phyloP scores from a whole-genome alignment of 257 asterid genomes.

The Solanum pennellii region DNA sequence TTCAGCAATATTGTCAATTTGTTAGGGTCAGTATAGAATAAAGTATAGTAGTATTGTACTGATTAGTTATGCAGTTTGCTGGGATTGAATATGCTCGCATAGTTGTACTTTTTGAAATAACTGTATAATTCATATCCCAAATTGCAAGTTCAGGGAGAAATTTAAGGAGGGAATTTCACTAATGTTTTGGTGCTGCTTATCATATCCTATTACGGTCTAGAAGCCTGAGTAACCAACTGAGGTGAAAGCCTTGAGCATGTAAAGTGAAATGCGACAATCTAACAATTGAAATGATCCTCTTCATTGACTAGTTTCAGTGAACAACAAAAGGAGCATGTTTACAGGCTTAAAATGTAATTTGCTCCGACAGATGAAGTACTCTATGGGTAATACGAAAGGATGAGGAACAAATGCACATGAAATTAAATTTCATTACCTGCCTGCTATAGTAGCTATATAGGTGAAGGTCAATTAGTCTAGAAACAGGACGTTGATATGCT shows the following conservation, averaged over 20 bases:
- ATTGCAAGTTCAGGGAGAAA: neutral
- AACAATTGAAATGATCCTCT: neutral
- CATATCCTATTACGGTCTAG: neutral
- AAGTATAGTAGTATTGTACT: neutral
- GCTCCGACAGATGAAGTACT: neutral
- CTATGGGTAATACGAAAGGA: neutral
- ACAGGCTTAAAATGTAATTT: neutral
- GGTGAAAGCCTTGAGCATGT: neutral
- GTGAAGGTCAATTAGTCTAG: neutral
- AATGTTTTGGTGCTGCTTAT: neutral
- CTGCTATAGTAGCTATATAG: neutral
- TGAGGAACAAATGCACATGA: neutral
- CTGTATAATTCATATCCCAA: neutral
- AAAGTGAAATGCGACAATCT: neutral
- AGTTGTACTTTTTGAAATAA: neutral
- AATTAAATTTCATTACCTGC: neutral
- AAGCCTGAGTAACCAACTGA: neutral
- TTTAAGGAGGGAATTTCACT: neutral
- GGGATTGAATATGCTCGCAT: neutral
- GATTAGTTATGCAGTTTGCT: neutral
- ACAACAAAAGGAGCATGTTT: neutral
- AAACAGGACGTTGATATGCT: neutral
- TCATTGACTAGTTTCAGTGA: neutral
- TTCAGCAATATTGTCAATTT: constrained; percentile 25
- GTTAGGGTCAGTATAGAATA: neutral